Evolutionary conservation across 495 filamentous ascomycete species (phyloP).

Genomic region (Aspergillus panamensis): DNA sequence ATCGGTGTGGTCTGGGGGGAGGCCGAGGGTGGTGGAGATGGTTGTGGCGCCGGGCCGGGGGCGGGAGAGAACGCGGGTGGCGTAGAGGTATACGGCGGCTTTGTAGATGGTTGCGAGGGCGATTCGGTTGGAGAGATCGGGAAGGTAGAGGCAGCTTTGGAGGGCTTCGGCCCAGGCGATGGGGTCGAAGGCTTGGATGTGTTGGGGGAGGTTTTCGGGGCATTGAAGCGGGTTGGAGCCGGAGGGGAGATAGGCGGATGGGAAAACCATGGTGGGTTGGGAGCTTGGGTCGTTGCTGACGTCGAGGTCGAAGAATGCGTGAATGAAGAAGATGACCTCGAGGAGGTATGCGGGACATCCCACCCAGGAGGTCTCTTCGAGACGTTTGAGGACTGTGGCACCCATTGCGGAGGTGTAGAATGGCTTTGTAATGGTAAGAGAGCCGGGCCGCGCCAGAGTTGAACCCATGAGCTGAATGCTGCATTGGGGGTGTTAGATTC

Average conservation of each 20-base stretch:
- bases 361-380: constrained; percentile 48
- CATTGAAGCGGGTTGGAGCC: constrained; percentile 31
- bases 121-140: constrained; percentile 38
- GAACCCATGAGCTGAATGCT: constrained; percentile 50
- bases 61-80: constrained; percentile 41
- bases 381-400: constrained; percentile 39
- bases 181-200: constrained; percentile 45
- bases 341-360: constrained; percentile 48
- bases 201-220: constrained; percentile 36
- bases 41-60: constrained; percentile 29
- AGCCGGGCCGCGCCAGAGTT: constrained; percentile 44
- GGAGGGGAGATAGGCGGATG: constrained; percentile 26
- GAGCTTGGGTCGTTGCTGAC: constrained; percentile 23
- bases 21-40: constrained; percentile 27
- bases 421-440: constrained; percentile 42
- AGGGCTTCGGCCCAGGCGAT: constrained; percentile 43
- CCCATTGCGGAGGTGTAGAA: constrained; percentile 43
- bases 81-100: constrained; percentile 46
- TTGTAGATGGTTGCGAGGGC: constrained; percentile 43
- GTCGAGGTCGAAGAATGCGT: constrained; percentile 41
- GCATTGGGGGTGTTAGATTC: neutral
- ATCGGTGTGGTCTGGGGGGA: constrained; percentile 34
- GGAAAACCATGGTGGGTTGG: constrained; percentile 31
- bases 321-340: constrained; percentile 46
- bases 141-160: constrained; percentile 37